phyloP scores from a whole-genome alignment of 73 alveolate species.

The Paramecium caudatum region DNA sequence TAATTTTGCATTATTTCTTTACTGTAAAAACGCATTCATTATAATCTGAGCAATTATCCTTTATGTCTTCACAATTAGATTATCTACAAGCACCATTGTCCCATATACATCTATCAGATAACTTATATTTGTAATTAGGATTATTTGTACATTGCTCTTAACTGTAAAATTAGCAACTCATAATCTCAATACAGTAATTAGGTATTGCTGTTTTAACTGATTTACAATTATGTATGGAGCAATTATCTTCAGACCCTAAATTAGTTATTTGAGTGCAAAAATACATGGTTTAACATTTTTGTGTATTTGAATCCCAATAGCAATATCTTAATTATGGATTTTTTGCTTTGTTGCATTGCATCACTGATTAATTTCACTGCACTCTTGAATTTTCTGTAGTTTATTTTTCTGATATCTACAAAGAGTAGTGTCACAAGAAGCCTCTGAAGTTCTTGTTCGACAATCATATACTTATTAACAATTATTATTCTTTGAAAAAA shows the following conservation, averaged over 20 bases:
- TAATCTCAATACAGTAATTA: neutral
- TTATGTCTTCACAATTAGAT: neutral
- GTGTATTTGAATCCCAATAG: neutral
- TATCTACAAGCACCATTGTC: neutral
- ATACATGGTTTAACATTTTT: neutral
- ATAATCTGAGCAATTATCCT: neutral
- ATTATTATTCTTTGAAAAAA: neutral
- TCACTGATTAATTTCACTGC: too few relatives aligned
- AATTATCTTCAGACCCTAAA: neutral
- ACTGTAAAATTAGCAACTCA: neutral
- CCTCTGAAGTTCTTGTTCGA: too few relatives aligned
- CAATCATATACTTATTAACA: neutral
- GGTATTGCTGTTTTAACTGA: too few relatives aligned
- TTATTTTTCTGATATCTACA: too few relatives aligned
- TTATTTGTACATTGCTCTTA: constrained; percentile 13
- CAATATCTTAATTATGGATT: neutral
- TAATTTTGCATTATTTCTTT: neutral
- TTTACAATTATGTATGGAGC: neutral
- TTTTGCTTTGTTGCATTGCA: too few relatives aligned
- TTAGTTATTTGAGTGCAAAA: neutral
- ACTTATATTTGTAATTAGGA: neutral
- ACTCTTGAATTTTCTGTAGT: too few relatives aligned
- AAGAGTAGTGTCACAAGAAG: too few relatives aligned
- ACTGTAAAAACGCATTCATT: neutral
- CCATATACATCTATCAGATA: neutral